Base-by-base conservation (phyloP, 495 filamentous ascomycete species). In the Xylaria palmicola region DNA sequence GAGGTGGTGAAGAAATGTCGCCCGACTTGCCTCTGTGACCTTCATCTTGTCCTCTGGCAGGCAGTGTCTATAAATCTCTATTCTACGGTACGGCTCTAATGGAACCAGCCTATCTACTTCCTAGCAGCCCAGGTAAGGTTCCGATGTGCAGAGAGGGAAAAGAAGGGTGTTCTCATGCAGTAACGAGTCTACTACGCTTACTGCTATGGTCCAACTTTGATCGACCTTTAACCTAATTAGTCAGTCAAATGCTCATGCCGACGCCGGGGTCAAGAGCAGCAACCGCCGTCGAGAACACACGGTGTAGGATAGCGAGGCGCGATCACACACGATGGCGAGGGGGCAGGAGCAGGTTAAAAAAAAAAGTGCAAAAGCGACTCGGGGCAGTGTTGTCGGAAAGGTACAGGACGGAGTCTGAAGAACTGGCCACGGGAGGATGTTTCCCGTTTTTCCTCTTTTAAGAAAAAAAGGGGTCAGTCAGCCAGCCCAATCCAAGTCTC, bases 21-120 rank as follows among this genome's bases (percentile, higher is more conserved):
- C 19, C 10, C n/a, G 8, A 37, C 63, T 58, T 49, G 68, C 65
- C 40, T 70, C 63, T 24, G 68, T 68, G 65, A 70, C 66, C 55
- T 58, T 64, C 36, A 68, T 57, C 48, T 57, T 59, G 3, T 19
- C 2, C n/a, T 22, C n/a, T n/a, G n/a, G n/a, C n/a, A n/a, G 44
- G 39, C 26, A 36, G 19, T 17, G 34, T 44, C 10, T 24, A 22
- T 44, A 22, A 56, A 56, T 41, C 0, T 22, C 2, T 9, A 2
- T 6, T 56, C 37, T 32, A 19, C n/a, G 24, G 12, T 17, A 40
- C 13, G 3, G n/a, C 8, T 27, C 30, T 0, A 17, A n/a, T n/a
- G 13, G 10, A 54, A 29, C 7, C 20, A 17, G 15, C 24, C 19
- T 26, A 37, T 15, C n/a, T 17, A 6, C 29, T 24, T 52, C 19